These are phyloP conservation scores for Phlebiopsis flavidoalba DNA, from an alignment of 768 basidiomycete genomes.

Conservation along the genomic window DNA sequence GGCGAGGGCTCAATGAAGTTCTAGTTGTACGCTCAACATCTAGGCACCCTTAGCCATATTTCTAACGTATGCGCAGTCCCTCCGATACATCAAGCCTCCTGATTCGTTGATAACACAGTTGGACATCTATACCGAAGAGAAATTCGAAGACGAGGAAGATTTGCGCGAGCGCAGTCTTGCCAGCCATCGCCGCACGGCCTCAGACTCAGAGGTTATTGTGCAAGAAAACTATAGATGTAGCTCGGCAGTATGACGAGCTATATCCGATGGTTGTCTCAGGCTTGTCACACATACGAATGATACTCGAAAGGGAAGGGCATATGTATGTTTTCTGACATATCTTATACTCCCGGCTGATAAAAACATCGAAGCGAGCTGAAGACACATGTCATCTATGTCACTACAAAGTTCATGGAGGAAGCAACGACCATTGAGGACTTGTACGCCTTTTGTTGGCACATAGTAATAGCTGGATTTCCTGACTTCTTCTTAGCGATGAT, in stretches of 20 bases:
- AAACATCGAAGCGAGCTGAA: constrained; percentile 53
- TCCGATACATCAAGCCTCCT: constrained; percentile 73
- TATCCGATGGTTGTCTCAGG: constrained; percentile 60
- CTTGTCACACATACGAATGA: constrained; percentile 46
- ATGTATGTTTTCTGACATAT: constrained; percentile 40
- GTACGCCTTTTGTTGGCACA: constrained; percentile 32
- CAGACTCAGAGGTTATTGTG: constrained; percentile 51
- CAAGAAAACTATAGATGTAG: constrained; percentile 57
- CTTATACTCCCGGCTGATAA: not conserved
- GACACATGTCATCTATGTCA: constrained; percentile 48
- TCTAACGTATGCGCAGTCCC: constrained; percentile 38
- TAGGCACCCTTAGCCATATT: constrained; percentile 9
- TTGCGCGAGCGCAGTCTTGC: constrained; percentile 54
- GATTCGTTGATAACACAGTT: constrained; percentile 77
- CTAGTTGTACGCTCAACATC: constrained; percentile 57
- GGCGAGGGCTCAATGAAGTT: constrained; percentile 78
- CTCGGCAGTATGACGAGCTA: constrained; percentile 56
- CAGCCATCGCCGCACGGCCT: constrained; percentile 22
- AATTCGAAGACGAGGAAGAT: constrained; percentile 86
- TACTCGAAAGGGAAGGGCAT: constrained; percentile 57
- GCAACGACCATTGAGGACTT: constrained; percentile 55
- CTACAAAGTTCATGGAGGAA: constrained; percentile 65
- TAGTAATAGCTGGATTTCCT: constrained; percentile 29
- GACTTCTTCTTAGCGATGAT: constrained; percentile 31
- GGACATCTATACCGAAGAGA: constrained; percentile 80